Base-by-base conservation (phyloP, 257 asterid species). In the Apocynum venetum region DNA sequence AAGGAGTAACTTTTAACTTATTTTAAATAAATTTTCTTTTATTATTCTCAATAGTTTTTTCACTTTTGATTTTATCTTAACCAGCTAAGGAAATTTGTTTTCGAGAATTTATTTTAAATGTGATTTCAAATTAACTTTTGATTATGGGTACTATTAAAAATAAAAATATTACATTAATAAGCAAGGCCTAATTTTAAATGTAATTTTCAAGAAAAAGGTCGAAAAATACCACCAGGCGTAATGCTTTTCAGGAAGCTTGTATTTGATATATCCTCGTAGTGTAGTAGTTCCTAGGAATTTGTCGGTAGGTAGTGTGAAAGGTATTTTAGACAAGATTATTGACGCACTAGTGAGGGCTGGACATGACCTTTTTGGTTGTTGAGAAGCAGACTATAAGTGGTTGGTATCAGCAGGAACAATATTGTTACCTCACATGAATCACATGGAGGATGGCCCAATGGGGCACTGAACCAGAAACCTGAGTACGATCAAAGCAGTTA, bases 301-400 rank as follows among this genome's bases (percentile, higher is more conserved):
- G 52, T 36, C 44, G 15, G 63, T 38, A 35, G n/a, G 11, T 46
- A 10, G 25, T 66, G 40, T 40, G 10, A 1, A 3, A 4, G 48
- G 17, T 38, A 13, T 65, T 17, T 36, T 66, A 38, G 6, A 10
- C 46, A 40, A 38, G 31, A 66, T 57, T n/a, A 19, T 57, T 20
- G 11, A 57, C 36, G 64, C 64, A 57, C 1, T 14, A 40, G 0
- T 60, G 66, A 60, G 10, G 65, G 11, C 12, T 40, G 13, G 71
- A 65, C 17, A 17, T 38, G 71, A 5, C 15, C 35, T 15, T 69
- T 68, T 69, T 44, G 59, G 80, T 68, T 68, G 80, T 69, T 69
- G 76, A 44, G 80, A 46, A 53, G 59, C 60, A 4, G 31, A 25
- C 31, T 49, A 46, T 1, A 6, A 9, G 4, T 15, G 81, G 55